These are phyloP conservation scores for Volvariella volvacea DNA, from an alignment of 1,284 basidiomycete species.

Conservation along the genomic window DNA sequence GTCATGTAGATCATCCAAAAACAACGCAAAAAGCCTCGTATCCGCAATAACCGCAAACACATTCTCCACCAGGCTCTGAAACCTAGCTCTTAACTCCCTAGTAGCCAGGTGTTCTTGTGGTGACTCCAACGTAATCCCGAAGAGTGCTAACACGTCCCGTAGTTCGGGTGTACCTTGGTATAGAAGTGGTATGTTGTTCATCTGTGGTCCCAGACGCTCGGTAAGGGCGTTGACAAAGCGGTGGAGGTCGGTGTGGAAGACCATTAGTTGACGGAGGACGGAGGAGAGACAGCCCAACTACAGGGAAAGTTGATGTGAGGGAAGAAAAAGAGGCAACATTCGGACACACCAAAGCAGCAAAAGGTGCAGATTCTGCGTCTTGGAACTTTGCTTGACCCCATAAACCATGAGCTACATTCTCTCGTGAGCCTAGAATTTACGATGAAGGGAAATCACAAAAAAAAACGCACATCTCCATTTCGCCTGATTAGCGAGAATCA, in stretches of 20 bases:
- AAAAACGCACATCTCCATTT: conserved; percentile 54
- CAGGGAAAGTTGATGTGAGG: conserved; percentile 4
- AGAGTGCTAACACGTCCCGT: conserved; percentile 49
- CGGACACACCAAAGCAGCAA: conserved; percentile 52
- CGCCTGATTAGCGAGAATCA: conserved; percentile 60
- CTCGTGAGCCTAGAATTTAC: conserved; percentile 4
- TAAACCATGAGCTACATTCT: conserved; percentile 49
- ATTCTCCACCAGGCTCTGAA: conserved; percentile 61
- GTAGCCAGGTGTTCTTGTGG: conserved; percentile 51
- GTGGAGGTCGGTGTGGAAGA: conserved; percentile 61
- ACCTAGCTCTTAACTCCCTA: conserved; percentile 55
- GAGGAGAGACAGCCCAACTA: conserved; percentile 62
- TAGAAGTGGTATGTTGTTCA: conserved; percentile 59
- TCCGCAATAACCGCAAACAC: conserved; percentile 64
- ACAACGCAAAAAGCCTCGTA: conserved; percentile 58
- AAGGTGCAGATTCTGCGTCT: conserved; percentile 54
- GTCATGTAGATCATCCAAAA: conserved; percentile 67
- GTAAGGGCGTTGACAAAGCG: conserved; percentile 55
- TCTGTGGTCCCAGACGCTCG: conserved; percentile 56
- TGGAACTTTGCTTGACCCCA: conserved; percentile 74
- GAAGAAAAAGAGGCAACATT: neutral
- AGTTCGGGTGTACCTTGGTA: conserved; percentile 66
- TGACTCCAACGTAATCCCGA: conserved; percentile 43
- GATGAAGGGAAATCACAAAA: conserved; percentile 4
- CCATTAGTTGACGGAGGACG: conserved; percentile 64